Base-by-base conservation (phyloP, 148 eudicot species). In the Rhododendron vialii region DNA sequence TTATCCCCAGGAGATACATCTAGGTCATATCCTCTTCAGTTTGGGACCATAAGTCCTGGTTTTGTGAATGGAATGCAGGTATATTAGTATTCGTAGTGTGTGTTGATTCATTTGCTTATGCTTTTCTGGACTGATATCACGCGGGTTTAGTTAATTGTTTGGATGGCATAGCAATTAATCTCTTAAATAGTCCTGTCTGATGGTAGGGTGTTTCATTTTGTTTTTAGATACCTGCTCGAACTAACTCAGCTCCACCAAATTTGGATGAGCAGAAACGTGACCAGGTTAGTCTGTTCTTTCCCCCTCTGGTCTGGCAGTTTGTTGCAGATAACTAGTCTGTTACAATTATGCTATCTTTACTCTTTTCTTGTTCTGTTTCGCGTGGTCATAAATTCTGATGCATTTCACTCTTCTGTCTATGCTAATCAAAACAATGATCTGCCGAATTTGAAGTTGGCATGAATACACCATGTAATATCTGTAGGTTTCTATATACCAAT, bases 231-330 rank as follows among this genome's bases (percentile, higher is more conserved):
- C 98, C 98, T 65, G 95, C 98, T 65, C 91, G 97, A 88, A 95
- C 97, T 53, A 95, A 88, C 90, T 94, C 98, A 41, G 98, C 98
- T 12, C 98, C 98, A 4, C 98, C 98, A 50, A 93, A 93, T 87
- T 84, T 94, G 89, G 94, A 92, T 86, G 98, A 95, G 89, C 98
- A 93, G 88, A 92, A 92, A 80, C 91, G 85, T 83, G 93, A 87
- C 50, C 97, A 95, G 98, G 98, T 95, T 38, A 87, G 90, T 82
- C 33, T 20, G 61, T 45, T 80, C 45, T 35, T 61, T 57, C 50
- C 38, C 61, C 61, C 67, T 81, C 73, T 26, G 20, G 3, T 41
- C 26, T 80, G 81, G n/a, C 9, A 11, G 22, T 82, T 65, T 12
- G 55, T 18, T 5, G 38, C 26, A 33, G 17, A 57, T 38, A 74